phyloP scores from a whole-genome alignment of 2,329 filamentous ascomycete species.

The Stachybotrys elegans region DNA sequence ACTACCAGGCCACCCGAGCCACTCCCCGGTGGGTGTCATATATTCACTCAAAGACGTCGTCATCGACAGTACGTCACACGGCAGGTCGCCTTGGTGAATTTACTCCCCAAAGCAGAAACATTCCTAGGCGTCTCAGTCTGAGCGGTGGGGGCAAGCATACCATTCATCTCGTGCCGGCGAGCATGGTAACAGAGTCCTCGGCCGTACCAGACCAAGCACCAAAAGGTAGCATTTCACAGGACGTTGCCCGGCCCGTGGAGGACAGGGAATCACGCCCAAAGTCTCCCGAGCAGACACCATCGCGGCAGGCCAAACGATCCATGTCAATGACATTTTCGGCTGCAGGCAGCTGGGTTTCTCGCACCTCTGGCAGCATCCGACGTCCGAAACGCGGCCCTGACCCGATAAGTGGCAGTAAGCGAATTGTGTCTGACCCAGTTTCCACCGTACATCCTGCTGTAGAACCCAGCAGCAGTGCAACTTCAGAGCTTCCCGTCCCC shows the following conservation, averaged over 20 bases:
- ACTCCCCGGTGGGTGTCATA: conserved; percentile 47
- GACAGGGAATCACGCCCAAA: conserved; percentile 10
- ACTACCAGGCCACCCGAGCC: conserved; percentile 9
- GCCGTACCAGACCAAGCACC: conserved; percentile 15
- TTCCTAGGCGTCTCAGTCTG: conserved; percentile 21
- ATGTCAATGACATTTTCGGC: conserved; percentile 57
- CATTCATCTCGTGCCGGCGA: conserved; percentile 31
- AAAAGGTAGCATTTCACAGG: conserved; percentile 18
- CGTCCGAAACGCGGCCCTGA: conserved; percentile 46
- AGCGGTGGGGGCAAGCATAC: conserved; percentile 15
- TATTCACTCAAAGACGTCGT: conserved; percentile 41
- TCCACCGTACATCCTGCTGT: conserved; percentile 23
- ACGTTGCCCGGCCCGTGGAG: conserved; percentile 9
- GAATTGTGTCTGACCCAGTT: conserved; percentile 50
- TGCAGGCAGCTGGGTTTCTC: conserved; percentile 51
- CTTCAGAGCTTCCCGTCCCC: conserved; percentile 17
- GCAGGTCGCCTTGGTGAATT: conserved; percentile 20
- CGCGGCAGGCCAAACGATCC: conserved; percentile 45
- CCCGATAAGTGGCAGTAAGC: conserved; percentile 36
- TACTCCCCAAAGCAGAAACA: conserved; percentile 16
- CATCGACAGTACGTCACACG: conserved; percentile 13
- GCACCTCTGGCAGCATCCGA: conserved; percentile 48
- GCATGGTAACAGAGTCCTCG: conserved; percentile 25
- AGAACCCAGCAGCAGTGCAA: conserved; percentile 21
- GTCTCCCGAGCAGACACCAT: conserved; percentile 33